Evolutionary conservation across 768 basidiomycete genomes (phyloP), one percentile per base, ranked within the genome.

Genomic region (Sutorius australiensis): DNA sequence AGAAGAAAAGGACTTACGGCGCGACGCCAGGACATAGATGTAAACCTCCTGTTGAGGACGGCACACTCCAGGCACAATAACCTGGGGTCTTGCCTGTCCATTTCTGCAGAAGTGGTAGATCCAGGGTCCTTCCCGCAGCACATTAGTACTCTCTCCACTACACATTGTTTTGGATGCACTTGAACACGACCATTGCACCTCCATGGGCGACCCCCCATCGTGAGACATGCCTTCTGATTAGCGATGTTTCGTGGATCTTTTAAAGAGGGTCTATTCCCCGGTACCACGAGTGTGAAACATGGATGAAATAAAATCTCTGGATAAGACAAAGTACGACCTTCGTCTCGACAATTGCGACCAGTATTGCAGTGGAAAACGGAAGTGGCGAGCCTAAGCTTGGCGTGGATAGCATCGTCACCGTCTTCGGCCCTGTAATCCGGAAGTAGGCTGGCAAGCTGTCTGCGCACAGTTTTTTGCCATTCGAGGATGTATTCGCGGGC

Each of bases 291-390:
- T 6, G 57, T 60, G 37, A 68, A 68, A 56, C 66, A 67, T 4
- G 64, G 65, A 50, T 67, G 66, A 36, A 55, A 67, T 44, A 67
- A 51, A 43, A 67, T 58, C 21, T 67, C 66, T 9, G 64, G 67
- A 48, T 67, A 67, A 1, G 50, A 10, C 46, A 67, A 40, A 9
- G 55, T 31, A 33, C 50, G 58, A 31, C 48, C 57, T 53, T 53
- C 48, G 31, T 34, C 17, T 37, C 52, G 57, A 52, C 65, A 61
- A 12, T 47, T 47, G 19, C 42, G 50, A 27, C 56, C 48, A 42
- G 48, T 28, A 8, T 48, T 61, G 28, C 67, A 68, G 3, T 48
- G 50, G 33, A 68, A 68, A 37, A 68, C 49, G 31, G 67, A 69
- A 2, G 65, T 55, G 24, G 69, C 65, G 46, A 68, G 65, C 32